phyloP scores from a whole-genome alignment of 1,284 basidiomycete species.

The Boletellus sp. region DNA sequence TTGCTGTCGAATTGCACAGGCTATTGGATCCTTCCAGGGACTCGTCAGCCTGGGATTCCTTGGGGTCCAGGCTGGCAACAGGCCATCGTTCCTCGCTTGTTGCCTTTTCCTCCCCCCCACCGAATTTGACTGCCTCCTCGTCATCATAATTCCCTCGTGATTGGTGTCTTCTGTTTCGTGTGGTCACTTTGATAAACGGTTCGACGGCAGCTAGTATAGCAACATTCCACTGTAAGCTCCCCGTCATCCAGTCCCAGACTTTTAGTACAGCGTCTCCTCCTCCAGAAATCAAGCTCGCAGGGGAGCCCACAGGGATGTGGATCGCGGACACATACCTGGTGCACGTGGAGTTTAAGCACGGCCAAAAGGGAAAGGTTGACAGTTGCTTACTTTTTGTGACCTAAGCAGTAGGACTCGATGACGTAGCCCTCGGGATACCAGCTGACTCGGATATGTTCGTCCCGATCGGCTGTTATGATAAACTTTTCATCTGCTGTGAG shows the following conservation, averaged over 20 bases:
- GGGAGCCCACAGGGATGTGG: constrained; percentile 57
- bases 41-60: constrained; percentile 1
- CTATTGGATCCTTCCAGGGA: not conserved
- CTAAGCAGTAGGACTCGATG: constrained; percentile 83
- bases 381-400: constrained; percentile 71
- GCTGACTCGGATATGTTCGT: constrained; percentile 91
- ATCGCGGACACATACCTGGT: constrained; percentile 79
- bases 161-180: constrained; percentile 28
- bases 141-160: constrained; percentile 36
- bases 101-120: constrained; percentile 4
- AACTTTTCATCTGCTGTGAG: constrained; percentile 66
- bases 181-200: constrained; percentile 58
- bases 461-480: constrained; percentile 85
- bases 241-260: constrained; percentile 78
- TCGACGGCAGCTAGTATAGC: constrained; percentile 52
- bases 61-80: constrained; percentile 12
- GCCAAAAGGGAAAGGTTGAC: not conserved
- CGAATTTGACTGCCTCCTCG: constrained; percentile 25
- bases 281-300: constrained; percentile 65
- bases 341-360: constrained; percentile 3
- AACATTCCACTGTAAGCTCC: constrained; percentile 51
- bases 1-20: constrained; percentile 42
- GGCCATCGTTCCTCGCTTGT: constrained; percentile 11
- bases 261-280: constrained; percentile 82
- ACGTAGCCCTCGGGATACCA: constrained; percentile 82